Evolutionary conservation across 345 rosid genomes (phyloP).

Genomic region (Punica granatum): DNA sequence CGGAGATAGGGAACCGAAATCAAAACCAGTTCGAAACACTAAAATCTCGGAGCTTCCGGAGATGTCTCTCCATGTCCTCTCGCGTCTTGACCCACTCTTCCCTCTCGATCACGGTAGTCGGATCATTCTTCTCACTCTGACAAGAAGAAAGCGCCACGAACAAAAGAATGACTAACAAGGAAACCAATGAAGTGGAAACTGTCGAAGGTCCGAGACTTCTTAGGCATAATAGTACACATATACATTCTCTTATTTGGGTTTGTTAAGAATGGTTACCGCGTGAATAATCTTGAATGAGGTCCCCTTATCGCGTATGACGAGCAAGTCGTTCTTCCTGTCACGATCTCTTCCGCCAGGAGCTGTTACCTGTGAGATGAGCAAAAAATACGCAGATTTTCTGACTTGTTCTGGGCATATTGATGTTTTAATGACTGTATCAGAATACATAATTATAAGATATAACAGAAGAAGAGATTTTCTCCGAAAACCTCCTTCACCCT

Average conservation of each 20-base stretch:
- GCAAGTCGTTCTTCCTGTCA: constrained; percentile 78
- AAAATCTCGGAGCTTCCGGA: constrained; percentile 79
- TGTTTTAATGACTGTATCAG: not conserved
- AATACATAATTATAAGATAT: not conserved
- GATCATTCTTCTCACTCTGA: constrained; percentile 63
- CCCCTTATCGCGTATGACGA: constrained; percentile 75
- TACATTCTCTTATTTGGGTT: not conserved
- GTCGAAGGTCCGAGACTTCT: not conserved
- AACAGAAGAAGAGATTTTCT: no score
- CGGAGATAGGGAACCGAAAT: not conserved
- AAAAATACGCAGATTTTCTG: no score
- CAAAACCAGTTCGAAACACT: constrained; percentile 81
- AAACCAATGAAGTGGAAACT: not conserved
- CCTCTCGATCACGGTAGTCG: constrained; percentile 69
- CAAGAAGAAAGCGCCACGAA: constrained; percentile 3
- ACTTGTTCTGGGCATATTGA: no score
- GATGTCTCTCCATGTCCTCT: constrained; percentile 88
- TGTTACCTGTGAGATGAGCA: constrained; percentile 46
- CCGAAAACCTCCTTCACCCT: no score
- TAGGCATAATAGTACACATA: not conserved
- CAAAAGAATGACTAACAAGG: constrained; percentile 2
- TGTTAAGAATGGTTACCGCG: constrained; percentile 28
- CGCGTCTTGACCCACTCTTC: constrained; percentile 79
- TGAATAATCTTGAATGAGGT: constrained; percentile 69
- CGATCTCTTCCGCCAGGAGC: constrained; percentile 74